These are phyloP conservation scores for Purpureocillium lavendulum DNA, from an alignment of 2,329 filamentous ascomycete genomes.

Conservation along the genomic window DNA sequence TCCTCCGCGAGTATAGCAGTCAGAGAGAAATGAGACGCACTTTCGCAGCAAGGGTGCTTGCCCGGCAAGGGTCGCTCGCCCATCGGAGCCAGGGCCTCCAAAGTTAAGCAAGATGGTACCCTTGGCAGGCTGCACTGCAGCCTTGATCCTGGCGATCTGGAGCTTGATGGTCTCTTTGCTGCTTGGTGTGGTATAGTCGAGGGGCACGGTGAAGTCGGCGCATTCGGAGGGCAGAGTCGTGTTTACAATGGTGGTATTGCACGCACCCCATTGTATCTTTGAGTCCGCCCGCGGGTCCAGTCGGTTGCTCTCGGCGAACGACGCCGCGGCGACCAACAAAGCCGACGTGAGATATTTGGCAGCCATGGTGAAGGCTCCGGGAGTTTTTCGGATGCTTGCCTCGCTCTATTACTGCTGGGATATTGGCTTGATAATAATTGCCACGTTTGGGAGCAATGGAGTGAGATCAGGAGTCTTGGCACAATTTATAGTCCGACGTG, in stretches of 20 bases:
- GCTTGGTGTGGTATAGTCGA: constrained; percentile 4
- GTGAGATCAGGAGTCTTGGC: too few species aligned
- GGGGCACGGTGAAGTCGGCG: constrained; percentile 1
- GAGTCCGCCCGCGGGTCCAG: too few species aligned
- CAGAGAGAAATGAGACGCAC: constrained; percentile 3
- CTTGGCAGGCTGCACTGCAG: constrained; percentile 10
- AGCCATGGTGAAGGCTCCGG: too few species aligned
- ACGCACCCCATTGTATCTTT: constrained; percentile 2
- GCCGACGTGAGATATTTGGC: too few species aligned
- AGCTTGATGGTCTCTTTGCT: constrained; percentile 4
- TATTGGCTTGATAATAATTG: too few species aligned
- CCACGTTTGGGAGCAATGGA: too few species aligned
- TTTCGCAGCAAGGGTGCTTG: constrained; percentile 4
- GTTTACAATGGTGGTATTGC: not conserved
- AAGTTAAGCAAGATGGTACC: constrained; percentile 22
- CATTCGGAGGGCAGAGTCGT: not conserved
- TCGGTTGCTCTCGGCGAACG: too few species aligned
- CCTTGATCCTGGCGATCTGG: constrained; percentile 6
- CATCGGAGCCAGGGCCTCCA: constrained; percentile 3
- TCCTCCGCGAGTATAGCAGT: not conserved
- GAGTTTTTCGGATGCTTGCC: too few species aligned
- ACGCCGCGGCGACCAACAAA: too few species aligned
- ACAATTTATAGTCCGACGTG: too few species aligned
- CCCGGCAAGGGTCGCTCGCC: constrained; percentile 1
- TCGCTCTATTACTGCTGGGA: too few species aligned